Evolutionary conservation across 345 rosid genomes (phyloP), one percentile per base, ranked within the genome.

Genomic region (Citrus glauca): DNA sequence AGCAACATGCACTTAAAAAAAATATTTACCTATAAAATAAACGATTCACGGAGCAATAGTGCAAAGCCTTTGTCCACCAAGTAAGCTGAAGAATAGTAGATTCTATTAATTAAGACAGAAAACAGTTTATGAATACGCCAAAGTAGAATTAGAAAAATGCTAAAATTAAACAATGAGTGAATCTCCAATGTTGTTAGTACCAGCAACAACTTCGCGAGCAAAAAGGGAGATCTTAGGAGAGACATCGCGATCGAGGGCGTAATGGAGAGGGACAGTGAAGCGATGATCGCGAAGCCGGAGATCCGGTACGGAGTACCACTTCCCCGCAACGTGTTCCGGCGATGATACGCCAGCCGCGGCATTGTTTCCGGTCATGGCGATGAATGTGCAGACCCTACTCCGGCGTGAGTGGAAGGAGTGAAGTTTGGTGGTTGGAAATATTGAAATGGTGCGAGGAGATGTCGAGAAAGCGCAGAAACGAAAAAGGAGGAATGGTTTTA

Each of bases 261-360:
- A 90, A 84, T 93, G 96, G 33, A 95, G 89, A 77, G 98, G 99
- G 16, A 91, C 93, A 62, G 82, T 56, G 86, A 95, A 92, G 32
- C 87, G 90, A 73, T 93, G 99, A 73, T 95, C 89, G 16, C 97
- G 97, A 40, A 93, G 88, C 32, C 93, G 93, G 72, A 93, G 96
- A 77, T 89, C 97, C 60, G 96, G 98, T 20, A 88, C 94, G 0
- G 98, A 89, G 74, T 79, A 90, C 97, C 97, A 95, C 9, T 72
- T 71, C 6, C 91, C 97, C 10, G 84, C 78, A 6, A 84, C 80
- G 83, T 93, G 99, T 11, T 84, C 90, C 77, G 80, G 28, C 13
- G 69, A 69, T 28, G 86, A 85, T 11, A 74, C 57, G 0, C 33
- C 77, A 37, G 82, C n/a, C 22, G 77, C 7, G 5, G 61, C 69